These are phyloP conservation scores for Metarhizium brunneum DNA, from an alignment of 2,329 filamentous ascomycete species.

Conservation along the genomic window DNA sequence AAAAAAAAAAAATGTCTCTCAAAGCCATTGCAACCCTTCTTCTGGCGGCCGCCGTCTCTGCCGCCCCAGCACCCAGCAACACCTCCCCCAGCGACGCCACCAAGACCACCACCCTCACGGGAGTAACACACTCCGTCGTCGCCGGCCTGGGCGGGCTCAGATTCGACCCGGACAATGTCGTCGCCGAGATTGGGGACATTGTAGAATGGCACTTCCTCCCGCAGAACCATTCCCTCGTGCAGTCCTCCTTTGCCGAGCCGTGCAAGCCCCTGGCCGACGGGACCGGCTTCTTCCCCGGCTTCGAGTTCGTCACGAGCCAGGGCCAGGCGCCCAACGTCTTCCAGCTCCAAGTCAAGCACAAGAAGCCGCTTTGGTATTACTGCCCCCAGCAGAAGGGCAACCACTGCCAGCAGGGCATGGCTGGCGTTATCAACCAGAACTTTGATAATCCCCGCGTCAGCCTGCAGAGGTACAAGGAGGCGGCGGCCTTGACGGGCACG, in stretches of 20 bases:
- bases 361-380: slow-evolving; percentile 35
- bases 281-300: slow-evolving; percentile 36
- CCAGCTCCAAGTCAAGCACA: slow-evolving; percentile 32
- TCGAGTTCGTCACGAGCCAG: slow-evolving; percentile 27
- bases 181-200: slow-evolving; percentile 37
- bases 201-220: slow-evolving; percentile 48
- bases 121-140: slow-evolving; percentile 36
- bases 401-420: slow-evolving; percentile 41
- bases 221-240: slow-evolving; percentile 38
- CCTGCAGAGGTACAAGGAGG: slow-evolving; percentile 23
- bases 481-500: slow-evolving; percentile 18
- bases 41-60: slow-evolving; percentile 18
- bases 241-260: slow-evolving; percentile 32
- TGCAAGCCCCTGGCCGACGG: slow-evolving; percentile 29
- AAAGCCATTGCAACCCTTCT: background rate
- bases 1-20: background rate
- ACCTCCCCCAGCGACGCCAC: slow-evolving; percentile 18
- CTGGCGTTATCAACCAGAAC: slow-evolving; percentile 35
- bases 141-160: slow-evolving; percentile 34
- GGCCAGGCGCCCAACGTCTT: slow-evolving; percentile 32
- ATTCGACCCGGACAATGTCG: slow-evolving; percentile 41
- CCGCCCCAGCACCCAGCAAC: slow-evolving; percentile 19
- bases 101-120: slow-evolving; percentile 25
- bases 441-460: slow-evolving; percentile 19
- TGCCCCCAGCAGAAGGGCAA: slow-evolving; percentile 29